These are phyloP conservation scores for Boehmeria nivea DNA, from an alignment of 306 rosid species.

Conservation along the genomic window DNA sequence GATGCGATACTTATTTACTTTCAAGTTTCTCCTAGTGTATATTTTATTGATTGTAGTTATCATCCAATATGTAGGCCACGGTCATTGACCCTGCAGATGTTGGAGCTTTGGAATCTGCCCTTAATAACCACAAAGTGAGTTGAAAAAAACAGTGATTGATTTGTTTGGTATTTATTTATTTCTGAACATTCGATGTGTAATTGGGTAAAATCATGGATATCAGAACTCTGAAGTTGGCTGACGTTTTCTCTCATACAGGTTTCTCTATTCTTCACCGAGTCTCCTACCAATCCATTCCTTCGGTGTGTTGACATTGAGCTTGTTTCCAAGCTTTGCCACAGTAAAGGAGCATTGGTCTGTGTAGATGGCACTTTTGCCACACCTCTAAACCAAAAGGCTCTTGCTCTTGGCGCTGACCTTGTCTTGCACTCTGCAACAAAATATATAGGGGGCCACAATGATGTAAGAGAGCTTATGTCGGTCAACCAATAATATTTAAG, in stretches of 20 bases:
- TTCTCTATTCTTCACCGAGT: slow-evolving; percentile 87
- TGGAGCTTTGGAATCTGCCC: slow-evolving; percentile 59
- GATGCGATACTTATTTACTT: neutral
- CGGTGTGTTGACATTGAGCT: slow-evolving; percentile 89
- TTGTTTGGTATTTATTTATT: neutral
- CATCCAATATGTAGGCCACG: slow-evolving; percentile 50
- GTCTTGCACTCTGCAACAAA: slow-evolving; percentile 81
- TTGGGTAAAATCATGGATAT: neutral
- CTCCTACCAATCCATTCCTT: slow-evolving; percentile 95
- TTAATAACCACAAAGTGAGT: slow-evolving; percentile 73
- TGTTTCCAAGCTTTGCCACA: slow-evolving; percentile 88
- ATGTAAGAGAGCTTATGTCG: slow-evolving; percentile 50
- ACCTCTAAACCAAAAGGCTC: slow-evolving; percentile 89
- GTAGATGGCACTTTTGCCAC: slow-evolving; percentile 98
- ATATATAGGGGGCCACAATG: slow-evolving; percentile 91
- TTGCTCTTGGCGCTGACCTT: slow-evolving; percentile 88
- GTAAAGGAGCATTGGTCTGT: slow-evolving; percentile 76
- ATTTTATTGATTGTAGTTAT: slow-evolving; percentile 15
- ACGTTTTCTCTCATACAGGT: slow-evolving; percentile 45
- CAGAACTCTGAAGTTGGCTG: slow-evolving; percentile 9
- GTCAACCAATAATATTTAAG: slow-evolving; percentile 1
- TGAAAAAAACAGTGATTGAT: slow-evolving; percentile 9
- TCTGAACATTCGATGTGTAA: slow-evolving; percentile 2
- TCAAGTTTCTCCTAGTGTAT: neutral
- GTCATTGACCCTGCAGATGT: slow-evolving; percentile 87